Evolutionary conservation across 1,139 yeast genomes (phyloP).

Genomic region (Yamadazyma jaroonii): DNA sequence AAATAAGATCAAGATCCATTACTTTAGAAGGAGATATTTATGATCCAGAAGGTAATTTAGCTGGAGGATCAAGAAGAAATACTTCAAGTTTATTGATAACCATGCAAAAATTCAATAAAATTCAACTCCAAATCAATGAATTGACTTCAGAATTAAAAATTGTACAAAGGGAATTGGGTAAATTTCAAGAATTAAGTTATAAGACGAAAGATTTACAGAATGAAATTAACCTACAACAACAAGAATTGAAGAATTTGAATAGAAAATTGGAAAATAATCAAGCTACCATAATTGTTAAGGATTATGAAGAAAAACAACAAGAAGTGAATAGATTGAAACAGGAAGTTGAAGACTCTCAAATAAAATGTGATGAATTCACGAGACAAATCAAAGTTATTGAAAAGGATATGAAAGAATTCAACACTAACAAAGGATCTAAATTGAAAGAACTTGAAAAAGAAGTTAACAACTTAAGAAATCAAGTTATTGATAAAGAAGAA

Average conservation of each 20-base stretch:
- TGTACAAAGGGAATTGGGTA: conserved; percentile 39
- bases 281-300: conserved; percentile 53
- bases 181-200: conserved; percentile 46
- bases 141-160: conserved; percentile 39
- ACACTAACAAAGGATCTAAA: conserved; percentile 75
- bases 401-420: conserved; percentile 80
- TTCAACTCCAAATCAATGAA: conserved; percentile 37
- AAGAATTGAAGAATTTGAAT: conserved; percentile 62
- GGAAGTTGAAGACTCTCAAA: conserved; percentile 35
- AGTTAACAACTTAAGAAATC: conserved; percentile 36
- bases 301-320: conserved; percentile 43
- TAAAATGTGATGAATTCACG: conserved; percentile 22
- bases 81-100: conserved; percentile 59
- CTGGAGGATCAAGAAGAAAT: conserved; percentile 85
- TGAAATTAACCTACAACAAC: conserved; percentile 61
- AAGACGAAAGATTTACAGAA: conserved; percentile 61
- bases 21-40: conserved; percentile 92
- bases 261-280: conserved; percentile 62
- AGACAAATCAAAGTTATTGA: conserved; percentile 58
- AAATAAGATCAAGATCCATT: conserved; percentile 78
- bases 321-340: conserved; percentile 49
- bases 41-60: conserved; percentile 93
- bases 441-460: conserved; percentile 65
- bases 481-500: conserved; percentile 39
- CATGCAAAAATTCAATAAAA: conserved; percentile 66